These are phyloP conservation scores for Purshia tridentata DNA, from an alignment of 306 rosid genomes.

Conservation along the genomic window DNA sequence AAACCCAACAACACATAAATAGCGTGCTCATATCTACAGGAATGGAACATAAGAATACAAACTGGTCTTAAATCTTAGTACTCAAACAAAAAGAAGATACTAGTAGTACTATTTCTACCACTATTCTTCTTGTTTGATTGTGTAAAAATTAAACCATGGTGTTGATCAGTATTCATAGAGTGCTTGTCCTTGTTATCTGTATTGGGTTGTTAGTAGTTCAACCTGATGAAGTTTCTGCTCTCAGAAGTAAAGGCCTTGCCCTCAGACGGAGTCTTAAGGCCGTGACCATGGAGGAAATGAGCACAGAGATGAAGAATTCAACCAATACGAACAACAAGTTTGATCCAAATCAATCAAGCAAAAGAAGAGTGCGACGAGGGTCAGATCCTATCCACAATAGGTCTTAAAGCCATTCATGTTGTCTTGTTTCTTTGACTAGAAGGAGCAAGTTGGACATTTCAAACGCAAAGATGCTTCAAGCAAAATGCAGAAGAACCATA, in stretches of 20 bases:
- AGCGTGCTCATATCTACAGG: conserved; percentile 54
- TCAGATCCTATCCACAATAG: conserved; percentile 97
- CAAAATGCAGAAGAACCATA: conserved; percentile 35
- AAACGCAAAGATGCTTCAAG: conserved; percentile 23
- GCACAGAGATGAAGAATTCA: conserved; percentile 43
- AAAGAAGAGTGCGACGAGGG: conserved; percentile 78
- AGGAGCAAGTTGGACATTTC: conserved; percentile 37
- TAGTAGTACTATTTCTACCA: neutral
- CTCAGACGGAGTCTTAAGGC: conserved; percentile 38
- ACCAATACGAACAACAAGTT: conserved; percentile 35
- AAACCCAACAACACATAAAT: conserved; percentile 50
- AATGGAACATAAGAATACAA: conserved; percentile 53
- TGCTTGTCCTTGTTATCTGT: conserved; percentile 51
- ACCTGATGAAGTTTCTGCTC: conserved; percentile 42
- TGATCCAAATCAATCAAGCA: conserved; percentile 75
- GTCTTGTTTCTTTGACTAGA: conserved; percentile 26
- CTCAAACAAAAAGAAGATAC: conserved; percentile 32
- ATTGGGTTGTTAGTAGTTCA: conserved; percentile 54
- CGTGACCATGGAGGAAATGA: conserved; percentile 39
- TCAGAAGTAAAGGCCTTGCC: conserved; percentile 49
- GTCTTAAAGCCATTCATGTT: conserved; percentile 28
- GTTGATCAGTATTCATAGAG: conserved; percentile 38
- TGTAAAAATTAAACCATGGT: conserved; percentile 49
- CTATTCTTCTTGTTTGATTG: conserved; percentile 40
- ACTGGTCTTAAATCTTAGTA: conserved; percentile 36